These are phyloP conservation scores for Dioszegia hungarica DNA, from an alignment of 768 basidiomycete species.

Conservation along the genomic window DNA sequence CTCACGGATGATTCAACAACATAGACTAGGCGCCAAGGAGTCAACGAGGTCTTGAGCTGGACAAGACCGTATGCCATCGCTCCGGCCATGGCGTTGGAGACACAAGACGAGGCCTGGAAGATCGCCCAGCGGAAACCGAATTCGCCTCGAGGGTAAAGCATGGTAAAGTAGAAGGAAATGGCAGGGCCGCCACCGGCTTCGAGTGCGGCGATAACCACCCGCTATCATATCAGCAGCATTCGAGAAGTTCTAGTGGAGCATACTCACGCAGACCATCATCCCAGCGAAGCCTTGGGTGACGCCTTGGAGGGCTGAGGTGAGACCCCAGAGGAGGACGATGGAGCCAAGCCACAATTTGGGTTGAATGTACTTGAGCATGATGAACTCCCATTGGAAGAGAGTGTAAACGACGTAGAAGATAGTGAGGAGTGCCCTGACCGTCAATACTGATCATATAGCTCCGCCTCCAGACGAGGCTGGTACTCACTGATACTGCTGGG, in stretches of 20 bases:
- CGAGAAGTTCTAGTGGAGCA: not conserved
- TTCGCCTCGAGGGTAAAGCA: conserved; percentile 20
- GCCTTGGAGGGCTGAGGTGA: conserved; percentile 20
- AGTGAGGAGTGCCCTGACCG: conserved; percentile 10
- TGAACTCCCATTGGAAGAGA: conserved; percentile 15
- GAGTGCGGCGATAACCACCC: conserved; percentile 18
- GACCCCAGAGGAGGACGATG: conserved; percentile 17
- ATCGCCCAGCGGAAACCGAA: conserved; percentile 23
- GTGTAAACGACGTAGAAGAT: conserved; percentile 27
- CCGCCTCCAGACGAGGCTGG: too few relatives aligned
- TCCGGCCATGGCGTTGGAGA: conserved; percentile 21
- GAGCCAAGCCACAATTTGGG: conserved; percentile 10
- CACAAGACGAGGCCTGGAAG: conserved; percentile 15
- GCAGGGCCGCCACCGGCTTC: conserved; percentile 23
- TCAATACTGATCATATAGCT: too few relatives aligned
- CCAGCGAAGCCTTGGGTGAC: conserved; percentile 17
- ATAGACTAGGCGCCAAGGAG: conserved; percentile 19
- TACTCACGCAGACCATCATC: conserved; percentile 21
- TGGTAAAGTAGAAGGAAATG: conserved; percentile 19
- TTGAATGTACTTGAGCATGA: conserved; percentile 15
- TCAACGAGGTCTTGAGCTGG: conserved; percentile 13
- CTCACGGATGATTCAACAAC: conserved; percentile 22
- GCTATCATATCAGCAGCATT: conserved; percentile 6
- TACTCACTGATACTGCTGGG: conserved; percentile 17
- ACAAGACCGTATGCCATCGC: conserved; percentile 24